phyloP scores from a whole-genome alignment of 768 basidiomycete genomes.

The Asterophora lycoperdoides region DNA sequence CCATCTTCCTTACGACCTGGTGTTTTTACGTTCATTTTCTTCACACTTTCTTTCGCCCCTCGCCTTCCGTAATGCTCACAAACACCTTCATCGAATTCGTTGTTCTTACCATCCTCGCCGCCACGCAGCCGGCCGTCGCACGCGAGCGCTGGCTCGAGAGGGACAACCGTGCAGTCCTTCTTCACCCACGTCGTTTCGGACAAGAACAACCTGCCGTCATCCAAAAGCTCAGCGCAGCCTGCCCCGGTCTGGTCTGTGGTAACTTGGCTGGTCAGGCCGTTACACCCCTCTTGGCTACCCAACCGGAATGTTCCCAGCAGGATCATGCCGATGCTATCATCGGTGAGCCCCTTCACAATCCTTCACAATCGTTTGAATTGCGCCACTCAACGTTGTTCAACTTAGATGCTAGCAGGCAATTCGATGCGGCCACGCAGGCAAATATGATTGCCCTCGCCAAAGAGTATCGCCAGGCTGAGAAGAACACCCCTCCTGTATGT shows the following conservation, averaged over 20 bases:
- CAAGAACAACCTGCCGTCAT: conserved; percentile 48
- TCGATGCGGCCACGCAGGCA: conserved; percentile 44
- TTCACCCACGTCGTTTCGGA: conserved; percentile 51
- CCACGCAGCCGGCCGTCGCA: conserved; percentile 30
- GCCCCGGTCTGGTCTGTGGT: conserved; percentile 46
- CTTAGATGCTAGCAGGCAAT: conserved; percentile 48
- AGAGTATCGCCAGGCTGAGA: conserved; percentile 53
- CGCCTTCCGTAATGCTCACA: conserved; percentile 26
- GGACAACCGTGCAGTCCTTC: conserved; percentile 37
- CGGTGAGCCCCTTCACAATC: conserved; percentile 34
- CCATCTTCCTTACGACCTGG: conserved; percentile 41
- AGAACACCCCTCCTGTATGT: conserved; percentile 54
- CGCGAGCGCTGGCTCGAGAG: conserved; percentile 48
- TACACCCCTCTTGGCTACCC: conserved; percentile 47
- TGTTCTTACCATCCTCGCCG: conserved; percentile 24
- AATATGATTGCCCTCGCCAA: conserved; percentile 50
- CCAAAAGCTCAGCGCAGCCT: conserved; percentile 40
- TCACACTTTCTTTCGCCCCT: not conserved
- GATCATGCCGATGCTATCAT: conserved; percentile 56
- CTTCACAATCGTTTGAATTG: not conserved
- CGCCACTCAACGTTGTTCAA: not conserved
- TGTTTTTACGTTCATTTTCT: conserved; percentile 28
- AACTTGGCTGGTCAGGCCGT: conserved; percentile 45
- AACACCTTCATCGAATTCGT: conserved; percentile 24
- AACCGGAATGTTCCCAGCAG: conserved; percentile 53